Evolutionary conservation across 345 rosid genomes (phyloP).

Genomic region (Alliaria petiolata): DNA sequence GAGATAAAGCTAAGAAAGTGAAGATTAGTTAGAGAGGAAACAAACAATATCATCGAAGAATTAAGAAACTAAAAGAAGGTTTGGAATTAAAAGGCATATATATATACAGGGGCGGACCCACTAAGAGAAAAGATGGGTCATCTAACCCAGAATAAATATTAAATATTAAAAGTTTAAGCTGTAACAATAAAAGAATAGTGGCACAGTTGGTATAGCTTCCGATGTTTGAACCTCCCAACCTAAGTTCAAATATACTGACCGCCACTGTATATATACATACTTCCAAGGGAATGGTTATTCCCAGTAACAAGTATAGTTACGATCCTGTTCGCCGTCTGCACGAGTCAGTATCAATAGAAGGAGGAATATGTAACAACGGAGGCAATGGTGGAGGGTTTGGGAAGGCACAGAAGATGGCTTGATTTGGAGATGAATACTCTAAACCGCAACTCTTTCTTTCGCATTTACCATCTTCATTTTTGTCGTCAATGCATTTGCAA

Average conservation of each 20-base stretch:
- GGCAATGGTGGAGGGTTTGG: constrained; percentile 65
- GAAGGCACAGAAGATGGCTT: constrained; percentile 52
- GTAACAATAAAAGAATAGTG: too few species aligned
- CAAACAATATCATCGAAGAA: not conserved
- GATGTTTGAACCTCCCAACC: too few species aligned
- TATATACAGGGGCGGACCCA: too few species aligned
- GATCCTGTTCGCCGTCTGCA: constrained; percentile 60
- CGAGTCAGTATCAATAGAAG: constrained; percentile 43
- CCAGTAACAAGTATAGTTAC: constrained; percentile 65
- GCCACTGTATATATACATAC: constrained; percentile 34
- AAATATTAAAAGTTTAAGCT: too few species aligned
- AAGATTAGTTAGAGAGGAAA: not conserved
- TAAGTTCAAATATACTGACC: too few species aligned
- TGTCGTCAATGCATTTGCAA: constrained; percentile 39
- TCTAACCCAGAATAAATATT: too few species aligned
- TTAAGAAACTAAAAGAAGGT: not conserved
- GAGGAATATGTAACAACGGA: constrained; percentile 69
- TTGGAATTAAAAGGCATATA: not conserved
- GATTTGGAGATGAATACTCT: constrained; percentile 42
- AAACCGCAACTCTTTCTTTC: constrained; percentile 51
- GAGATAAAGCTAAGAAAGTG: constrained; percentile 43
- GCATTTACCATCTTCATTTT: too few species aligned
- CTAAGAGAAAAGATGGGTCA: too few species aligned
- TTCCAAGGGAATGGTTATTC: constrained; percentile 53
- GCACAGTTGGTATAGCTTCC: too few species aligned